Conservation (phyloP, 1,139 yeast species). For the Protomyces lactucae-debilis region DNA sequence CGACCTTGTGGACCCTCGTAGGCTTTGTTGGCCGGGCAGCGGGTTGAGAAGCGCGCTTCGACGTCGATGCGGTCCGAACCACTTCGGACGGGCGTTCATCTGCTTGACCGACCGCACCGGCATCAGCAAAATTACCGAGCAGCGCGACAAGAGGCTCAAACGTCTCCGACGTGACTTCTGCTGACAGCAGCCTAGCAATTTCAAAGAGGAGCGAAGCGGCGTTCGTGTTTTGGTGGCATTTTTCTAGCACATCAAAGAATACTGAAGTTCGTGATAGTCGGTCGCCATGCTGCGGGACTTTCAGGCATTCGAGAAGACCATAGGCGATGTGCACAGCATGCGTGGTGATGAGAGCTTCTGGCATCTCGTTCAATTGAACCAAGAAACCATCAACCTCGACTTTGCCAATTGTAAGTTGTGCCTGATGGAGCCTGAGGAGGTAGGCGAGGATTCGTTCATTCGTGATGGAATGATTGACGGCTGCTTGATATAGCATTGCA, state of each 20-base stretch:
- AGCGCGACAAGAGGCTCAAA: constrained; percentile 61
- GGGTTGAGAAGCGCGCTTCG: not conserved
- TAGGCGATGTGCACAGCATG: constrained; percentile 26
- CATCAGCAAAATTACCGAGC: constrained; percentile 73
- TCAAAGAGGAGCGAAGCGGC: constrained; percentile 49
- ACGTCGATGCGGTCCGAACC: not conserved
- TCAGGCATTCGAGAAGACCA: constrained; percentile 26
- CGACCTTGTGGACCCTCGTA: constrained; percentile 42
- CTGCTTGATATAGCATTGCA: not conserved
- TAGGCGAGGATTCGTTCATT: constrained; percentile 18
- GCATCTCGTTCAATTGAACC: not conserved
- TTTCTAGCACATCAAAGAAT: constrained; percentile 30
- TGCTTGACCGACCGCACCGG: constrained; percentile 48
- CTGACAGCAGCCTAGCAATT: constrained; percentile 49
- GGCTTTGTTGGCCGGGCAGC: not conserved
- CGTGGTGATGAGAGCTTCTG: constrained; percentile 16
- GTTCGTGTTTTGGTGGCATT: constrained; percentile 30
- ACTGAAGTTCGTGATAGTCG: not conserved
- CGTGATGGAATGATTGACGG: constrained; percentile 6
- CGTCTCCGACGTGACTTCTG: constrained; percentile 45
- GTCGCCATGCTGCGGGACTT: constrained; percentile 11
- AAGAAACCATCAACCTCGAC: not conserved
- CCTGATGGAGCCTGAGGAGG: constrained; percentile 11
- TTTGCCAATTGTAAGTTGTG: not conserved
- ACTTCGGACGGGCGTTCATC: constrained; percentile 29